A percentile compares a stretch with the other conserved stretches of the same genome.
Conservation (phyloP, 2,329 filamentous ascomycete species). For the Xylaria sp. region DNA sequence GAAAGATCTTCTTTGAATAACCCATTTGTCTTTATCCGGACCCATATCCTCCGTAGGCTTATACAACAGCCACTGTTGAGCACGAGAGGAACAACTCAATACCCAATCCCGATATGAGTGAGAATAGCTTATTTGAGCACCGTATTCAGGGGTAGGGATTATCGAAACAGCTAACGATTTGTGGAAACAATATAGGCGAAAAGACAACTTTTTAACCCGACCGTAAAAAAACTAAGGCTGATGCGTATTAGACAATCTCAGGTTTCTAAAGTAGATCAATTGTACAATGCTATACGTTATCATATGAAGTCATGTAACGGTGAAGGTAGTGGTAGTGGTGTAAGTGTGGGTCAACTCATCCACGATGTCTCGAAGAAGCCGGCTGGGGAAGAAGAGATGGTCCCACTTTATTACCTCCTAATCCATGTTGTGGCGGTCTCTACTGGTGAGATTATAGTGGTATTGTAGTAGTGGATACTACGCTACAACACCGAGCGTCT, state of each 20-base stretch:
- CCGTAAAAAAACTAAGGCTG: neutral
- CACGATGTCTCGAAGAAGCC: neutral
- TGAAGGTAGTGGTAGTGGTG: neutral
- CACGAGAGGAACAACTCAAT: neutral
- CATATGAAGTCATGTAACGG: neutral
- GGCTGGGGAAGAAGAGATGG: neutral
- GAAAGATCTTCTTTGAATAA: conserved; percentile 17
- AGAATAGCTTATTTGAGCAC: neutral
- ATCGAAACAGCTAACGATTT: neutral
- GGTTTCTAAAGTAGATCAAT: neutral
- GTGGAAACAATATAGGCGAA: neutral
- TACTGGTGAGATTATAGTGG: neutral
- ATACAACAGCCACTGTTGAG: neutral
- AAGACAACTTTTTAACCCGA: neutral
- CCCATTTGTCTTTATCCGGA: conserved; percentile 22
- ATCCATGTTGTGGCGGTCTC: neutral
- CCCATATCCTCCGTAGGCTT: conserved; percentile 24
- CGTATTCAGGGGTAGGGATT: neutral
- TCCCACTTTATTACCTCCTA: neutral
- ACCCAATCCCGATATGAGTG: neutral
- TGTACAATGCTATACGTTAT: neutral
- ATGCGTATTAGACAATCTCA: neutral
- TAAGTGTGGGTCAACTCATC: neutral
- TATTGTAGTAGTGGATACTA: neutral
- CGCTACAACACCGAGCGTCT: neutral